A percentile compares a stretch with the other conserved stretches of the same genome.
Evolutionary conservation across 208 protist genomes (phyloP).

Genomic region (Endotrypanum monterogeii): DNA sequence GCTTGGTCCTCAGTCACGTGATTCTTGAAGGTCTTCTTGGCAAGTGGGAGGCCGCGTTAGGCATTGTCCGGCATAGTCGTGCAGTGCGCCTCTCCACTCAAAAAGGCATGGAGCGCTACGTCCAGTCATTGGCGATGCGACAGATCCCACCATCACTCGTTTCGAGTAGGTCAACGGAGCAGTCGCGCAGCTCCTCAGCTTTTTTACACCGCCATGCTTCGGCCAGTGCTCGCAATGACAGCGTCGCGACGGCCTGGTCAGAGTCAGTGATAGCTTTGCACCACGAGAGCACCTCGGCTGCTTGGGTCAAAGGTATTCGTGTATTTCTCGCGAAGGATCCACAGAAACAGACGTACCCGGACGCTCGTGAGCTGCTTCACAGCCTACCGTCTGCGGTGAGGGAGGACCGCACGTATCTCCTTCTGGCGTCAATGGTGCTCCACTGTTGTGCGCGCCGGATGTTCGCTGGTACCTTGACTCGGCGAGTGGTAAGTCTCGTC

Average conservation of each 20-base stretch:
- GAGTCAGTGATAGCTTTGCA: neutral
- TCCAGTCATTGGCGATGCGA: conserved; percentile 4
- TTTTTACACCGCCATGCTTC: neutral
- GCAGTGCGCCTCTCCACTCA: conserved; percentile 58
- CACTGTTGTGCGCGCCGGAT: conserved; percentile 38
- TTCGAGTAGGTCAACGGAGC: neutral
- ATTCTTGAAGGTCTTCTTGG: conserved; percentile 36
- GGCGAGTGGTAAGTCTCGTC: conserved; percentile 17
- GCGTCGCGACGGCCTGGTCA: neutral
- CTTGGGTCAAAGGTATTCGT: conserved; percentile 17
- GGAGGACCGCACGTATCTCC: conserved; percentile 29
- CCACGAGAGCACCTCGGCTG: neutral
- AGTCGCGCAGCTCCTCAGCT: neutral
- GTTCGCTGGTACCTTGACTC: conserved; percentile 62
- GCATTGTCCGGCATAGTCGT: conserved; percentile 32
- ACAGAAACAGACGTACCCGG: conserved; percentile 37
- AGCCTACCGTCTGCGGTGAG: conserved; percentile 22
- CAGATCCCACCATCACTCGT: neutral
- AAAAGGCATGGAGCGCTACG: conserved; percentile 32
- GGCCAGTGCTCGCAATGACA: neutral
- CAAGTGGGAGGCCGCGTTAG: conserved; percentile 54
- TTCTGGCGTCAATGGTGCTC: conserved; percentile 34
- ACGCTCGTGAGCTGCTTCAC: conserved; percentile 38
- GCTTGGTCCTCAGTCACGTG: conserved; percentile 48
- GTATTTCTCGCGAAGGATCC: conserved; percentile 26